phyloP scores from a whole-genome alignment of 83 land plant genomes.

The Picea abies region DNA sequence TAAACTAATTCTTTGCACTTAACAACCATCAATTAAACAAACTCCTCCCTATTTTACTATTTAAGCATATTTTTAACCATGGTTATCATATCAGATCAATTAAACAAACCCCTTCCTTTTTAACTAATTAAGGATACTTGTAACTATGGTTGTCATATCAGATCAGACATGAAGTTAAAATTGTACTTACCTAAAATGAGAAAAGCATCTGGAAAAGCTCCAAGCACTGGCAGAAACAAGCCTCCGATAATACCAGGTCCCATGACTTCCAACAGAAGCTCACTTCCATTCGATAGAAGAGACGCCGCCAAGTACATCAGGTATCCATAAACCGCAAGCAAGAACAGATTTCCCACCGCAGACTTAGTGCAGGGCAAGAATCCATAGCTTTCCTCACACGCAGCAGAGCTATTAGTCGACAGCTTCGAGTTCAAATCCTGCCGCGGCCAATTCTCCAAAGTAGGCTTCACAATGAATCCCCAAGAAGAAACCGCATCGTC shows the following conservation, averaged over 20 bases:
- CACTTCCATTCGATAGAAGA: conserved; percentile 63
- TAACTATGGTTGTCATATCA: too few relatives aligned
- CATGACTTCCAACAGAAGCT: conserved; percentile 55
- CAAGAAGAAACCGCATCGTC: not conserved
- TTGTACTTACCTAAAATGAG: conserved; percentile 16
- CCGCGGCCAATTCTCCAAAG: conserved; percentile 12
- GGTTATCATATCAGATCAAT: too few relatives aligned
- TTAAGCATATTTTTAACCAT: too few relatives aligned
- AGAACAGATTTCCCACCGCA: conserved; percentile 49
- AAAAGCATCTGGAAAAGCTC: conserved; percentile 73
- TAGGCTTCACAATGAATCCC: not conserved
- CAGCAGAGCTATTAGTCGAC: not conserved
- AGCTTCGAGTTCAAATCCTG: conserved; percentile 24
- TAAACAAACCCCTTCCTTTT: too few relatives aligned
- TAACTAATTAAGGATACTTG: too few relatives aligned
- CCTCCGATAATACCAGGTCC: conserved; percentile 79
- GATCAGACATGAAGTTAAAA: too few relatives aligned
- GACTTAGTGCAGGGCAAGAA: conserved; percentile 77
- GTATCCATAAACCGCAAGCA: conserved; percentile 54
- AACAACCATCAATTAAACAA: too few relatives aligned
- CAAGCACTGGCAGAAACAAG: conserved; percentile 70
- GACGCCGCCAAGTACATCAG: conserved; percentile 54
- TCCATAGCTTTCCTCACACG: conserved; percentile 75
- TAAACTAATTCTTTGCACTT: too few relatives aligned
- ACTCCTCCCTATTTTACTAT: too few relatives aligned